Base-by-base conservation (phyloP, 2,329 filamentous ascomycete genomes). In the Colletotrichum sp. region DNA sequence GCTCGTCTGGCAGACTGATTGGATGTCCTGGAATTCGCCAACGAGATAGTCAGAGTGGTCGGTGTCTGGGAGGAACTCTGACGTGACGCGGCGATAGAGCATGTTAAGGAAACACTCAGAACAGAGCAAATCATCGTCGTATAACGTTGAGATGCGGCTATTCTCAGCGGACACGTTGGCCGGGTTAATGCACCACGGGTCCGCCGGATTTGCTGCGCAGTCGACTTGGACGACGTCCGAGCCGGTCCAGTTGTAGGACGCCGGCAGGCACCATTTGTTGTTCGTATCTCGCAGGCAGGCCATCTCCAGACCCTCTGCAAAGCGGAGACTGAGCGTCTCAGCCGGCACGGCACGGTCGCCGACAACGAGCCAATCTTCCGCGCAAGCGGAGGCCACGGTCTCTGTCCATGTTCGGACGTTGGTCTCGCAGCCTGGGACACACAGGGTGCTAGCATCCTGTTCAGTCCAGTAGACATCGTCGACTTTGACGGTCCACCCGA, bases 121-220 rank as follows among this genome's bases (percentile, higher is more conserved):
- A 28, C 76, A 77, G 7, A 77, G 32, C 12, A 77, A 21, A 26
- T 75, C 72, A 16, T 77, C 65, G 12, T 74, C 67, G 38, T 77
- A 74, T n/a, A 77, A 48, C 3, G 36, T 57, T 15, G 74, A 74
- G 21, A 74, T 74, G 18, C 71, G 69, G 21, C 60, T 67, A 55
- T 77, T 77, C 57, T 77, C 63, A 21, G 66, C 21, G n/a, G 24
- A 43, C 13, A 63, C 58, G 16, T 74, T 64, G 36, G 57, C 71
- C 3, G 52, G 58, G 67, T 77, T 69, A 18, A 65, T 60, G 43
- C 71, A 77, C 52, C 61, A 74, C 30, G 75, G 75, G n/a, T 74
- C 75, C 6, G 55, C 12, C 5, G 75, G 75, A 15, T 71, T 74
- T 16, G 75, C 75, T 15, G 48, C 60, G 64, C 75, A 77, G 63